phyloP scores from a whole-genome alignment of 192 early-diverging fungal genomes.

The Nowakowskiella sp. region DNA sequence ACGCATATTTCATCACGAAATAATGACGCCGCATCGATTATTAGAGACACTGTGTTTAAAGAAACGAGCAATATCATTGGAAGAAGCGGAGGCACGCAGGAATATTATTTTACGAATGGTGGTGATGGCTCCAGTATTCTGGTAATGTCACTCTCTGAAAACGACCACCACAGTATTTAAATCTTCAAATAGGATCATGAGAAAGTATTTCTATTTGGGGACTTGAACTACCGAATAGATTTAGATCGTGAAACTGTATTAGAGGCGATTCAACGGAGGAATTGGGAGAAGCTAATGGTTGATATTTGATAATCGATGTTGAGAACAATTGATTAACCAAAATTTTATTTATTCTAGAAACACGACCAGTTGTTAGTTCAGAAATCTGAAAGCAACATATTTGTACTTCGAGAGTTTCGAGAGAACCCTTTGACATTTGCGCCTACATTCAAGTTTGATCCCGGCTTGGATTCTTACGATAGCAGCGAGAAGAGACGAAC shows the following conservation, averaged over 20 bases:
- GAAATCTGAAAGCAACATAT: conserved; percentile 45
- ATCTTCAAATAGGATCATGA: conserved; percentile 45
- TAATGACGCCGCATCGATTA: conserved; percentile 60
- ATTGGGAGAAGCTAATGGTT: conserved; percentile 52
- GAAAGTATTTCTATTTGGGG: conserved; percentile 56
- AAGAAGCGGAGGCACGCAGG: conserved; percentile 17
- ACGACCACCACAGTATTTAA: conserved; percentile 68
- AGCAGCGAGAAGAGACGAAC: conserved; percentile 86
- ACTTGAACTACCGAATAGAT: conserved; percentile 90
- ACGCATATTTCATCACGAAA: conserved; percentile 63
- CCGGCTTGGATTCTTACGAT: conserved; percentile 63
- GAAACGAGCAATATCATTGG: conserved; percentile 7
- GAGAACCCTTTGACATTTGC: conserved; percentile 76
- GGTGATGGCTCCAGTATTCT: conserved; percentile 83
- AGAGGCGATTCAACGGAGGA: conserved; percentile 43
- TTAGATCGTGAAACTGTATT: conserved; percentile 59
- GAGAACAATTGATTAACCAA: background rate
- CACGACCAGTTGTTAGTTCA: conserved; percentile 43
- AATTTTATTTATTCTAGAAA: conserved; percentile 14
- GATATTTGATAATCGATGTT: background rate
- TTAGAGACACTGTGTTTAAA: conserved; percentile 50
- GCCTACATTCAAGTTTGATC: conserved; percentile 98
- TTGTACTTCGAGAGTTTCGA: conserved; percentile 65
- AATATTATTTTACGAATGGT: conserved; percentile 64
- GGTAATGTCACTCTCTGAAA: conserved; percentile 24